Evolutionary conservation across 495 filamentous ascomycete species (phyloP), one percentile per base, ranked within the genome.

Genomic region (Lindgomyces ingoldianus): DNA sequence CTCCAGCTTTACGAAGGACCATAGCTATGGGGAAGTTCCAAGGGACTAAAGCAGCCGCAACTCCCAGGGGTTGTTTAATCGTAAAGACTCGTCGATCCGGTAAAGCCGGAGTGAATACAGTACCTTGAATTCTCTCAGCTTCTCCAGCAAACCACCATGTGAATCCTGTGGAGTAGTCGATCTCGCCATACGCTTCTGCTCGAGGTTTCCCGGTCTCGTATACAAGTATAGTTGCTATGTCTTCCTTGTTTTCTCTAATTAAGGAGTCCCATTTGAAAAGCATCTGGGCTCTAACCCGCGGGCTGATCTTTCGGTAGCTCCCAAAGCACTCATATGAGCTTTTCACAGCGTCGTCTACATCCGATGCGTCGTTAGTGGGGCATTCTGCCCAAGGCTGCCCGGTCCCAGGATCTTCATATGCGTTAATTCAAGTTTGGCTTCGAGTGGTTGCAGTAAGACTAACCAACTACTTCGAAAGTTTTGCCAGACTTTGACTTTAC

Each of bases 51-150:
- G 84, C 85, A n/a, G 80, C 86, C 1, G 83, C 79, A 6, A 87
- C 85, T 19, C 86, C 86, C 65, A 88, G 81, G 0, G 85, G 84
- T 74, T 90, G 87, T 76, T 89, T 89, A 60, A 90, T 78, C 0
- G 85, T 89, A 56, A 91, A 83, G 33, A 88, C 75, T 3, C 88
- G 78, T n/a, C 88, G 78, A 25, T 83, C 82, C 0, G 86, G 83
- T 0, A 81, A 74, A 0, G 85, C 72, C 9, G 87, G 79, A 3
- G 78, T 75, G 22, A 81, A 80, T 0, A 87, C 78, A 0, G 80
- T 80, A 25, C 88, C 88, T 4, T 84, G 82, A 12, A 90, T 80
- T 19, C 88, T 78, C 77, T 91, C 88, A 1, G 87, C 87, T 69
- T 91, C 88, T 9, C 77, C 81, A 0, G 79, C 73, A 66, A 82